phyloP scores from a whole-genome alignment of 495 filamentous ascomycete genomes.

The Apodospora peruviana region DNA sequence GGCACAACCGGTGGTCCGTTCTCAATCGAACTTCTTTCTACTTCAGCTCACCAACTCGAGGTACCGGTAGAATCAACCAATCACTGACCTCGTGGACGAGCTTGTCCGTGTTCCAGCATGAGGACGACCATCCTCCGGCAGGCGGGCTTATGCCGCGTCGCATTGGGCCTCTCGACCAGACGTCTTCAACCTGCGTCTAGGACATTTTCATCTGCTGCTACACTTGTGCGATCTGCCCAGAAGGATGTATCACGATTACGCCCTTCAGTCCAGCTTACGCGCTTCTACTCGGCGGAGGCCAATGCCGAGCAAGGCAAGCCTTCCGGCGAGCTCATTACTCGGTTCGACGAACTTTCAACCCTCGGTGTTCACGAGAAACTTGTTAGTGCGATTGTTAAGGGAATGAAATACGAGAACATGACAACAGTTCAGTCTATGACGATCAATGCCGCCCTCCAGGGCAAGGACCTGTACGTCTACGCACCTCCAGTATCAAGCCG shows the following conservation, averaged over 20 bases:
- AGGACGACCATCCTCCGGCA: conserved; percentile 25
- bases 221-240: conserved; percentile 11
- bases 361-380: conserved; percentile 58
- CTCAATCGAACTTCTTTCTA: too few relatives aligned
- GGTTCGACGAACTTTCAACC: conserved; percentile 63
- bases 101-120: conserved; percentile 8
- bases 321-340: conserved; percentile 42
- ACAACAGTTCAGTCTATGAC: conserved; percentile 87
- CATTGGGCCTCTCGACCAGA: conserved; percentile 10
- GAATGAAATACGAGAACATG: conserved; percentile 79
- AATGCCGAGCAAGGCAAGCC: conserved; percentile 12
- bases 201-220: conserved; percentile 11
- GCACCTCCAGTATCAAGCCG: conserved; percentile 4
- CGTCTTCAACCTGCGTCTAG: conserved; percentile 22
- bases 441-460: conserved; percentile 69
- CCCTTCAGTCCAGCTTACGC: conserved; percentile 15
- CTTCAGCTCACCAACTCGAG: too few relatives aligned
- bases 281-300: conserved; percentile 36
- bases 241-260: conserved; percentile 8
- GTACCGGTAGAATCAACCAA: too few relatives aligned
- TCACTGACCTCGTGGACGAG: too few relatives aligned
- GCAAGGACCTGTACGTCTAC: conserved; percentile 70
- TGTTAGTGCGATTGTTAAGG: conserved; percentile 60
- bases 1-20: too few relatives aligned
- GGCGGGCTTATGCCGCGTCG: conserved; percentile 22